These are phyloP conservation scores for Aspergillus sp. DNA, from an alignment of 2,329 filamentous ascomycete species.

Conservation along the genomic window DNA sequence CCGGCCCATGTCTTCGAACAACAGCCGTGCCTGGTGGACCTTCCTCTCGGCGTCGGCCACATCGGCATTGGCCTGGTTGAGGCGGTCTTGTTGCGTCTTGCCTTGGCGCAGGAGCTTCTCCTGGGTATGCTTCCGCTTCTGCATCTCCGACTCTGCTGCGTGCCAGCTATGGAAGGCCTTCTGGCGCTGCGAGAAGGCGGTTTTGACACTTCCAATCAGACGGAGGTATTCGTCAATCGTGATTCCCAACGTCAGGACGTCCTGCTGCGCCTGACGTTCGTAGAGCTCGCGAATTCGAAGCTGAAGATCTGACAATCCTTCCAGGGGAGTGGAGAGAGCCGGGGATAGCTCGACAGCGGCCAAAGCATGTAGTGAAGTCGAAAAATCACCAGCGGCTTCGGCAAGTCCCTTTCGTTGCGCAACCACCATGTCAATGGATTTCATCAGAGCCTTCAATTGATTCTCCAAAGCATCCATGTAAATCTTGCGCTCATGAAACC, in stretches of 20 bases:
- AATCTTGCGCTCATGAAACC: slow-evolving; percentile 95
- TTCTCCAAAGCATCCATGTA: slow-evolving; percentile 93
- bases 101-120: slow-evolving; percentile 95
- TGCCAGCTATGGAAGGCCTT: slow-evolving; percentile 97
- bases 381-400: slow-evolving; percentile 91
- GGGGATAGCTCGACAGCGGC: slow-evolving; percentile 91
- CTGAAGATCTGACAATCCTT: slow-evolving; percentile 89
- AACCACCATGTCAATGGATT: slow-evolving; percentile 92
- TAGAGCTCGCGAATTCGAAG: slow-evolving; percentile 93
- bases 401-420: slow-evolving; percentile 88
- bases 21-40: slow-evolving; percentile 80
- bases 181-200: slow-evolving; percentile 86
- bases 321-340: slow-evolving; percentile 80
- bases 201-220: slow-evolving; percentile 91
- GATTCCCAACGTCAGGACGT: slow-evolving; percentile 92
- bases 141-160: slow-evolving; percentile 80
- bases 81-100: slow-evolving; percentile 89
- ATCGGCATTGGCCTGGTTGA: slow-evolving; percentile 89
- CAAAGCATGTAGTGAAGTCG: slow-evolving; percentile 84
- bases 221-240: slow-evolving; percentile 98
- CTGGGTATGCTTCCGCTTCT: slow-evolving; percentile 83
- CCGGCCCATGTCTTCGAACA: slow-evolving; percentile 97
- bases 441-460: slow-evolving; percentile 84
- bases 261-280: slow-evolving; percentile 93
- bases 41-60: slow-evolving; percentile 93